Base-by-base conservation (phyloP, 257 asterid species). In the Solanum clarkiae region DNA sequence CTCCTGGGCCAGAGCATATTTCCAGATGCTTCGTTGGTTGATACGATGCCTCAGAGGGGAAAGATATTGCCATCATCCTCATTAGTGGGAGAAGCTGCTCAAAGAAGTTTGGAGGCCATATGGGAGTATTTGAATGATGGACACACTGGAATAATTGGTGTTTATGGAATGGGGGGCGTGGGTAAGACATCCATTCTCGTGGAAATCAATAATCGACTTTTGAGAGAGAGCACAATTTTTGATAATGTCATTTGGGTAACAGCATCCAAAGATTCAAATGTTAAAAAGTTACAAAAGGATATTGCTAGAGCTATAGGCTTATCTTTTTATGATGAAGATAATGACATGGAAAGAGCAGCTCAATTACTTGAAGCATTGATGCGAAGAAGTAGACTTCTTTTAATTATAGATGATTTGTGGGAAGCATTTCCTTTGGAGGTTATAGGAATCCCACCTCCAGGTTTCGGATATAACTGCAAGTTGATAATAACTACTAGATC, bases 341-440 rank as follows among this genome's bases (percentile, higher is more conserved):
- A 16, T 81, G 88, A 84, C 54, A 80, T 53, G 81, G 60, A 8
- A n/a, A 86, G 86, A 82, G 81, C 88, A 14, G 44, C 82, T 55
- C 20, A 11, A 54, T 45, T 88, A 69, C 68, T 5, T 8, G 62
- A 71, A 13, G 87, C 88, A 0, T 80, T 88, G 81, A 55, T 49
- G 81, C 51, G 77, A 84, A 74, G 72, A 40, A 51, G 77, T 2
- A 86, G 69, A 36, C 80, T 86, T 88, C 26, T 88, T 6, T 77
- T 88, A 1, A 62, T 88, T 24, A 62, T 88, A 80, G 90, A 88
- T 80, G 90, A 88, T 86, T 40, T 88, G 18, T 88, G 86, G 90
- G 81, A 80, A 71, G 70, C 87, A 49, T 86, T 84, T 86, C 65
- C 88, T 7, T 57, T 72, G 29, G 80, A 86, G 60, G 56, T 13